These are phyloP conservation scores for Colletotrichum scovillei DNA, from an alignment of 2,329 filamentous ascomycete genomes.

Conservation along the genomic window DNA sequence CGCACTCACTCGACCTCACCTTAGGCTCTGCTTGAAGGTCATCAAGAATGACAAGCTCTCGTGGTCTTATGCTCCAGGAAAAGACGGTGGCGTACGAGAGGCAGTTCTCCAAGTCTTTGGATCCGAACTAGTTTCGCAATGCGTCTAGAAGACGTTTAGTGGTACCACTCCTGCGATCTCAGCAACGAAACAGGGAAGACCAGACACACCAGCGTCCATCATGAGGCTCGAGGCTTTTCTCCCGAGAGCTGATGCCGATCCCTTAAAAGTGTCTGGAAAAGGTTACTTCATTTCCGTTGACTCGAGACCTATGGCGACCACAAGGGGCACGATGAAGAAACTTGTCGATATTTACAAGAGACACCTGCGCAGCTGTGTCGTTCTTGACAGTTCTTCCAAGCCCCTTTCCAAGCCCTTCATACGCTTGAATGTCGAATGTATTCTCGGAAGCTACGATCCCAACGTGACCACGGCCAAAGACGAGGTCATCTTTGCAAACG, in stretches of 20 bases:
- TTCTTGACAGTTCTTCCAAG: conserved; percentile 39
- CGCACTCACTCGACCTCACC: conserved; percentile 72
- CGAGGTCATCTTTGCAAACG: conserved; percentile 75
- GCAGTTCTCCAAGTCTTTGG: conserved; percentile 73
- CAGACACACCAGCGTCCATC: conserved; percentile 7
- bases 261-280: conserved; percentile 54
- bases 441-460: conserved; percentile 72
- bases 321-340: conserved; percentile 69
- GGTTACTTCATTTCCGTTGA: conserved; percentile 76
- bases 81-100: conserved; percentile 62
- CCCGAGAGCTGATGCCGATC: conserved; percentile 61
- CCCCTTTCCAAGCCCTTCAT: conserved; percentile 68
- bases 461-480: conserved; percentile 81
- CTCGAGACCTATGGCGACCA: conserved; percentile 69
- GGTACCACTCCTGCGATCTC: background rate
- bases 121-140: conserved; percentile 64
- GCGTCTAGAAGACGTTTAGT: conserved; percentile 51
- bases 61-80: conserved; percentile 73
- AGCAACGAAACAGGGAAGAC: conserved; percentile 5
- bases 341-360: conserved; percentile 65
- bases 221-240: conserved; percentile 68
- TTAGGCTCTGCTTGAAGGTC: conserved; percentile 71
- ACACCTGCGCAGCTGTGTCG: conserved; percentile 51
- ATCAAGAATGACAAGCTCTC: conserved; percentile 61
- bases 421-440: conserved; percentile 71